phyloP scores from a whole-genome alignment of 208 protist species.

The Leishmania tropica region DNA sequence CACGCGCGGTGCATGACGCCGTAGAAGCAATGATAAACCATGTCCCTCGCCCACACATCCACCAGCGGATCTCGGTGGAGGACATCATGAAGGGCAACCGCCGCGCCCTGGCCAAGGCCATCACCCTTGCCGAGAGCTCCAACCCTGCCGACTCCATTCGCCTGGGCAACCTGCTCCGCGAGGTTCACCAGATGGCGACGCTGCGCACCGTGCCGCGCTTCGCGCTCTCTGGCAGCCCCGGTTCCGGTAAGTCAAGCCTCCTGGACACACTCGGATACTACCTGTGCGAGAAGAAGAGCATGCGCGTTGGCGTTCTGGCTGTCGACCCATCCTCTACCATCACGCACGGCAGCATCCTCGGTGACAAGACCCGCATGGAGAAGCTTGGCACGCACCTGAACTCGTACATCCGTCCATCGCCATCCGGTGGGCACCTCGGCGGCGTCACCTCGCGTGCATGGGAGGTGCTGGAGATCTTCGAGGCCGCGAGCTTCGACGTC shows the following conservation, averaged over 20 bases:
- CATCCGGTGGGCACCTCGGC: constrained; percentile 90
- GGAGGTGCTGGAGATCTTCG: constrained; percentile 92
- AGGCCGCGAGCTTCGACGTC: constrained; percentile 91
- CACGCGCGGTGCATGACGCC: neutral
- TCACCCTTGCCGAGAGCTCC: constrained; percentile 72
- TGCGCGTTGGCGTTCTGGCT: constrained; percentile 84
- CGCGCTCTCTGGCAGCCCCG: constrained; percentile 94
- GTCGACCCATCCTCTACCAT: constrained; percentile 92
- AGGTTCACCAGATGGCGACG: constrained; percentile 35
- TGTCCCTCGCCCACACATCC: constrained; percentile 23
- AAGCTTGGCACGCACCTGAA: constrained; percentile 76
- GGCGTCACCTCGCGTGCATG: constrained; percentile 90
- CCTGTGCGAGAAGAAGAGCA: constrained; percentile 42
- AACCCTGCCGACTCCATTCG: constrained; percentile 34
- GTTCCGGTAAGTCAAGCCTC: constrained; percentile 95
- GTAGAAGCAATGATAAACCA: constrained; percentile 33
- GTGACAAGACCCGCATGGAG: constrained; percentile 96
- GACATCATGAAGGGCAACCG: constrained; percentile 52
- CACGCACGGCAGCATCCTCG: constrained; percentile 94
- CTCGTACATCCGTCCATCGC: constrained; percentile 93
- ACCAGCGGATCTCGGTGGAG: constrained; percentile 27
- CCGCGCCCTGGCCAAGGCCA: constrained; percentile 59
- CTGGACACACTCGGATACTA: constrained; percentile 88
- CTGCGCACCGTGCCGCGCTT: constrained; percentile 68
- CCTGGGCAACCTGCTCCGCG: constrained; percentile 39